Base-by-base conservation (phyloP, 2,329 filamentous ascomycete genomes). In the Aspergillus phoenicis region DNA sequence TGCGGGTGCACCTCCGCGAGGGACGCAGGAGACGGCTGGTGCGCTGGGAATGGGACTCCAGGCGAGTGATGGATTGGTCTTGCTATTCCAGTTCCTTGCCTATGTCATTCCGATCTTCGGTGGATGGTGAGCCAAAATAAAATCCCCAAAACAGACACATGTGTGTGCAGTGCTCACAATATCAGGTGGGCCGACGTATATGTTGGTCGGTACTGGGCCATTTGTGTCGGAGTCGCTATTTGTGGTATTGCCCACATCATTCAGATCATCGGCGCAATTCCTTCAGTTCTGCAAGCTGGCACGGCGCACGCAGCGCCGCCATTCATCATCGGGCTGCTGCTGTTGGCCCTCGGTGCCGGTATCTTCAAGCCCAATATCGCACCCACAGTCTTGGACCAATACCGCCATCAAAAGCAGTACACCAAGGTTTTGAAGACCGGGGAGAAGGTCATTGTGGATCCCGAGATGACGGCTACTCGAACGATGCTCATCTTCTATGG, bases 11-110 rank as follows among this genome's bases (percentile, higher is more conserved):
- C 72, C 75, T 26, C 66, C 74, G 15, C 63, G 65, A 15, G 69
- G 64, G 2, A 71, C 73, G 13, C 66, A 79, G 47, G 73, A 78
- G 22, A 85, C 84, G 0, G 84, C 82, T 22, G 87, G 87, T 64
- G 87, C 86, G 10, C 70, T 89, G 15, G 84, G 84, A 13, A 75
- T 85, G 71, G 87, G 87, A n/a, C 79, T 82, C 0, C 78, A 83
- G 41, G 77, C 84, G 52, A 83, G 83, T 43, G 83, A 83, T 7
- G 78, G 85, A 38, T 77, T 83, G 82, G 28, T 87, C 85, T 77
- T 82, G 47, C 59, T 66, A 13, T 68, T 68, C 36, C 28, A 74
- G 59, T 82, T 89, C 66, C 71, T 88, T 39, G 81, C 84, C 1
- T 89, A 87, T 66, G 73, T 81, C 3, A 75, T 87, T 11, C 86